phyloP scores from a whole-genome alignment of 2,329 filamentous ascomycete genomes.

The Teratosphaeria epicoccoides region DNA sequence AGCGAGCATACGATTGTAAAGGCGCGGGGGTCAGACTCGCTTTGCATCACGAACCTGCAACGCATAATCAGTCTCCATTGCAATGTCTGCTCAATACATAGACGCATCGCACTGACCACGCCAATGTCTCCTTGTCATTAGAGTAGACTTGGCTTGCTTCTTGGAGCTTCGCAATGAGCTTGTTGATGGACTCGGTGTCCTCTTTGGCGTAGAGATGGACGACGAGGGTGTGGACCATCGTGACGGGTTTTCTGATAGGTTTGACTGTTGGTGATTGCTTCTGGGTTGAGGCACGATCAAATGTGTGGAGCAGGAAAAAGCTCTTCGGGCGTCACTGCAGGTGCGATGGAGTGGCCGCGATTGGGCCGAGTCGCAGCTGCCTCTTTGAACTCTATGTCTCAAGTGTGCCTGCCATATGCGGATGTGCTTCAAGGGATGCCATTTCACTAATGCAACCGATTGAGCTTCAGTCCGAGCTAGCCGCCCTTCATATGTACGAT shows the following conservation, averaged over 20 bases:
- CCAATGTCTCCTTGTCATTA: conserved; percentile 55
- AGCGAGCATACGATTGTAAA: conserved; percentile 50
- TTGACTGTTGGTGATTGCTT: conserved; percentile 10
- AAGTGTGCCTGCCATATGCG: background rate
- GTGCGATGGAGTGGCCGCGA: background rate
- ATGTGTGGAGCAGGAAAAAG: background rate
- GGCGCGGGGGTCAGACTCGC: conserved; percentile 53
- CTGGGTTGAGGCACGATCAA: background rate
- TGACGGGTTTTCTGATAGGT: no score
- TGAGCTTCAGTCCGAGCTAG: no score
- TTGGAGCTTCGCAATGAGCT: conserved; percentile 60
- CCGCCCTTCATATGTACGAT: background rate
- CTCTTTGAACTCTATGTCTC: background rate
- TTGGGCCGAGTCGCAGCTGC: background rate
- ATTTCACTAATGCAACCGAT: no score
- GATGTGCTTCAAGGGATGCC: no score
- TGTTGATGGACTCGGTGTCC: conserved; percentile 51
- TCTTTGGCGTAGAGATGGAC: conserved; percentile 62
- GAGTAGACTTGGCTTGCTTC: conserved; percentile 65
- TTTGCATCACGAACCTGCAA: conserved; percentile 67
- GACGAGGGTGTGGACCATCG: conserved; percentile 49
- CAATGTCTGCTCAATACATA: background rate
- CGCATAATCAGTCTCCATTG: background rate
- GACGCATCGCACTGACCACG: conserved; percentile 18
- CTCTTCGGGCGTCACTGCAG: background rate